A percentile compares a stretch with the other conserved stretches of the same genome.
These are phyloP conservation scores for Phaffia tasmanica DNA, from an alignment of 768 basidiomycete species.

Conservation along the genomic window DNA sequence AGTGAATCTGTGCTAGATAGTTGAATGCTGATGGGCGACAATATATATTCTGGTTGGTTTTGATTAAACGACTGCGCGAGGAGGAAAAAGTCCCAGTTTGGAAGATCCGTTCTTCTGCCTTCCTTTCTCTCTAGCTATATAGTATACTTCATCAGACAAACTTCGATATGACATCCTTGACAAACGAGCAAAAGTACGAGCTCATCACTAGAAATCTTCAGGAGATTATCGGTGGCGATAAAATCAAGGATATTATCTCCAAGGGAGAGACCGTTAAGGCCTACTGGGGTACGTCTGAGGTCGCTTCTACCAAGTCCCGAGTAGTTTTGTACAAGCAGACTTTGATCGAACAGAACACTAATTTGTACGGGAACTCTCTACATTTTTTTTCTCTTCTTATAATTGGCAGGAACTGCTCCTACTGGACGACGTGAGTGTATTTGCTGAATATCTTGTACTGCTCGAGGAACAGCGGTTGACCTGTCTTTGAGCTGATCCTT, in stretches of 20 bases:
- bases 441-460: not conserved
- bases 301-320: not conserved
- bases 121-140: too few relatives aligned
- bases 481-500: not conserved
- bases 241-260: conserved; percentile 64
- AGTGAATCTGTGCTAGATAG: too few relatives aligned
- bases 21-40: too few relatives aligned
- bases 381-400: not conserved
- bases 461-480: not conserved
- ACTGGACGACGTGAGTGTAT: conserved; percentile 75
- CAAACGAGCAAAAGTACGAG: conserved; percentile 46
- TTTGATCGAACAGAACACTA: not conserved
- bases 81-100: too few relatives aligned
- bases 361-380: not conserved
- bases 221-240: conserved; percentile 77
- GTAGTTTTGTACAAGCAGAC: not conserved
- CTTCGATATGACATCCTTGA: not conserved
- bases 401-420: conserved; percentile 66
- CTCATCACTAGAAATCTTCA: conserved; percentile 75
- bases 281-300: conserved; percentile 75
- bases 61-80: too few relatives aligned
- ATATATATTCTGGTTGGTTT: too few relatives aligned
- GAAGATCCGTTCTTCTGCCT: too few relatives aligned
- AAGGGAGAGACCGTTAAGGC: conserved; percentile 67
- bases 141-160: too few relatives aligned